Percentiles rank a stretch among this genome's conserved stretches.
Conservation (phyloP, 768 basidiomycete species). For the Amanita rimosa region DNA sequence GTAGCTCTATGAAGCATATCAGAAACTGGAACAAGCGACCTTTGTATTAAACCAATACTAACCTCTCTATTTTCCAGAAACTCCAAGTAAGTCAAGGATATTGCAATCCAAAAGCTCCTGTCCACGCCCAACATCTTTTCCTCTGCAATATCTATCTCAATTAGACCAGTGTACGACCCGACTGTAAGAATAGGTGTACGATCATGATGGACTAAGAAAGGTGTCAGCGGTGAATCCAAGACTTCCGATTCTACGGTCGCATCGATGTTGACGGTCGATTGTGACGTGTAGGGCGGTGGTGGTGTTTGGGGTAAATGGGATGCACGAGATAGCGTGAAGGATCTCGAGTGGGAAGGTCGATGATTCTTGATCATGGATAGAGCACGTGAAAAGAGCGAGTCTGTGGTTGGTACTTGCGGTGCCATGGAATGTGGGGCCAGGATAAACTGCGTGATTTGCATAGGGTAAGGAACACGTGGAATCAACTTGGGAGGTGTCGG, state of each 20-base stretch:
- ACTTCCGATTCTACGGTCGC: not conserved
- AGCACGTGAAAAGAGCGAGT: slow-evolving; percentile 40
- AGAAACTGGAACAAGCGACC: not conserved
- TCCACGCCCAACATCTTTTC: slow-evolving; percentile 57
- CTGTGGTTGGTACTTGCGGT: slow-evolving; percentile 20
- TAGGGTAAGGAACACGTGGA: slow-evolving; percentile 6
- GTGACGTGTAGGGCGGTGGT: slow-evolving; percentile 25
- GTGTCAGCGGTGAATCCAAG: slow-evolving; percentile 14
- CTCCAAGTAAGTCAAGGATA: slow-evolving; percentile 65
- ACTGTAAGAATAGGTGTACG: slow-evolving; percentile 56
- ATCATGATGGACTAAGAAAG: slow-evolving; percentile 36
- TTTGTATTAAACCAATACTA: slow-evolving; percentile 14
- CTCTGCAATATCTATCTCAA: slow-evolving; percentile 52
- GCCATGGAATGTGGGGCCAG: slow-evolving; percentile 34
- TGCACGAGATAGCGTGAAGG: slow-evolving; percentile 43
- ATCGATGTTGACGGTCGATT: slow-evolving; percentile 9
- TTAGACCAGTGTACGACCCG: slow-evolving; percentile 42
- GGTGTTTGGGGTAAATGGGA: slow-evolving; percentile 18
- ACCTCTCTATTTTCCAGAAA: slow-evolving; percentile 75
- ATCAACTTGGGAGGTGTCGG: slow-evolving; percentile 8
- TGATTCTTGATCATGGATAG: slow-evolving; percentile 35
- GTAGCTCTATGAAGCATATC: slow-evolving; percentile 33
- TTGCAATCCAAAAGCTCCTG: slow-evolving; percentile 66
- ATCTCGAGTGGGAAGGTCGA: slow-evolving; percentile 46
- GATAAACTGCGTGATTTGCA: slow-evolving; percentile 32